These are phyloP conservation scores for Zygosaccharomyces pseudorouxii DNA, from an alignment of 805 yeast genomes.

Conservation along the genomic window DNA sequence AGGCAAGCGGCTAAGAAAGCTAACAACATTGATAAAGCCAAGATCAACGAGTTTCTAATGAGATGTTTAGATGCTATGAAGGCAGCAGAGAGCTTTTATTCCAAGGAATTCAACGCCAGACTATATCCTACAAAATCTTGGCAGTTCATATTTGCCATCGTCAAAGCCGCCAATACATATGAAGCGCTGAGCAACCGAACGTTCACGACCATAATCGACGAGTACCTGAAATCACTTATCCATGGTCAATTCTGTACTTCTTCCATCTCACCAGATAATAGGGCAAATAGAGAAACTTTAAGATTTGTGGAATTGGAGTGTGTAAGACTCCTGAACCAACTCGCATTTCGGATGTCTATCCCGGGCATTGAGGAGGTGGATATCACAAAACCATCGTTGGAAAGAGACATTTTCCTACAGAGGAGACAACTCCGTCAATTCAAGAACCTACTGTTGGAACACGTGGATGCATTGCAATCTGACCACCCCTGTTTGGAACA, in stretches of 20 bases:
- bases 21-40: slow-evolving; percentile 10
- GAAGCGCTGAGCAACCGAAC: slow-evolving; percentile 8
- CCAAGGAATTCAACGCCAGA: slow-evolving; percentile 10
- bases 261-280: neutral
- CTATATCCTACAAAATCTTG: slow-evolving; percentile 23
- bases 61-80: slow-evolving; percentile 18
- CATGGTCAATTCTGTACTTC: slow-evolving; percentile 12
- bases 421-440: slow-evolving; percentile 27
- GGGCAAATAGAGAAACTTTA: slow-evolving; percentile 5
- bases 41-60: slow-evolving; percentile 10
- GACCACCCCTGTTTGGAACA: neutral
- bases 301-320: slow-evolving; percentile 26
- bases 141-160: slow-evolving; percentile 25
- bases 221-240: slow-evolving; percentile 19
- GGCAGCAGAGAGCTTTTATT: slow-evolving; percentile 17
- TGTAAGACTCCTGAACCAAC: slow-evolving; percentile 20
- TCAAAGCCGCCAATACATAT: slow-evolving; percentile 16
- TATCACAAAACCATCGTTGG: slow-evolving; percentile 1
- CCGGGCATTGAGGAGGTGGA: slow-evolving; percentile 9
- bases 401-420: slow-evolving; percentile 18
- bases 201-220: slow-evolving; percentile 15
- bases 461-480: slow-evolving; percentile 18
- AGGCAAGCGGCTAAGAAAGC: slow-evolving; percentile 22
- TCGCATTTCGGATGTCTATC: slow-evolving; percentile 15
- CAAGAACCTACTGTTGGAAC: slow-evolving; percentile 19